phyloP scores from a whole-genome alignment of 352 stramenopile genomes.

The Phytophthora agathidicida region DNA sequence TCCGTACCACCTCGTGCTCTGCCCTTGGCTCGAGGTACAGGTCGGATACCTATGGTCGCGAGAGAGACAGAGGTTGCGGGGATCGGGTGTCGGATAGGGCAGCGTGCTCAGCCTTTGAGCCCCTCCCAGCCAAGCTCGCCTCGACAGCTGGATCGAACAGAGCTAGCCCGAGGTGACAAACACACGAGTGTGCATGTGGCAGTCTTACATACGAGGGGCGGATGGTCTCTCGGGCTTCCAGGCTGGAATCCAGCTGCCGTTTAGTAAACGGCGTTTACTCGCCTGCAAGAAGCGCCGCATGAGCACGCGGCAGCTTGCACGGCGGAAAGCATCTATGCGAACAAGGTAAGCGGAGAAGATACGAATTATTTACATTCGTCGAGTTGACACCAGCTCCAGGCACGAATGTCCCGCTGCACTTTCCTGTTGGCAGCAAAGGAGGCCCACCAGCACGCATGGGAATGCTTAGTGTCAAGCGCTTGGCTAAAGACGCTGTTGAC shows the following conservation, averaged over 20 bases:
- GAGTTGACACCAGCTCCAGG: too few species aligned
- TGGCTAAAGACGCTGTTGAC: slow-evolving; percentile 10
- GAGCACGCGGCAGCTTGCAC: slow-evolving; percentile 17
- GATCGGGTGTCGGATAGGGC: slow-evolving; percentile 32
- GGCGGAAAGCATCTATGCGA: not conserved
- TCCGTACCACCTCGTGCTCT: slow-evolving; percentile 32
- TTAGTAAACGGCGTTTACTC: slow-evolving; percentile 27
- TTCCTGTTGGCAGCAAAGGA: slow-evolving; percentile 1
- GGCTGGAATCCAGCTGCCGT: slow-evolving; percentile 4
- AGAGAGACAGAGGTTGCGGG: slow-evolving; percentile 38
- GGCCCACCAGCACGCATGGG: not conserved
- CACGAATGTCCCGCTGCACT: too few species aligned
- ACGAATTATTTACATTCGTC: not conserved
- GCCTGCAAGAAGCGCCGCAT: slow-evolving; percentile 10
- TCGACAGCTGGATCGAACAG: slow-evolving; percentile 31
- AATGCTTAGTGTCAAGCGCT: slow-evolving; percentile 6
- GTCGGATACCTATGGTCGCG: slow-evolving; percentile 28
- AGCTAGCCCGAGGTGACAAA: slow-evolving; percentile 30
- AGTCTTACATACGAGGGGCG: slow-evolving; percentile 18
- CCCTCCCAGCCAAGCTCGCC: slow-evolving; percentile 24
- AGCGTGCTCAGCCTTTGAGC: slow-evolving; percentile 28
- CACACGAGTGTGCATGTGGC: slow-evolving; percentile 10
- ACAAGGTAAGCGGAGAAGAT: slow-evolving; percentile 10
- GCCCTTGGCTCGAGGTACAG: slow-evolving; percentile 33
- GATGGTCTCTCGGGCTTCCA: slow-evolving; percentile 17